These are phyloP conservation scores for Rhizoclosmatium globosum DNA, from an alignment of 192 early-diverging fungal genomes.

Conservation along the genomic window DNA sequence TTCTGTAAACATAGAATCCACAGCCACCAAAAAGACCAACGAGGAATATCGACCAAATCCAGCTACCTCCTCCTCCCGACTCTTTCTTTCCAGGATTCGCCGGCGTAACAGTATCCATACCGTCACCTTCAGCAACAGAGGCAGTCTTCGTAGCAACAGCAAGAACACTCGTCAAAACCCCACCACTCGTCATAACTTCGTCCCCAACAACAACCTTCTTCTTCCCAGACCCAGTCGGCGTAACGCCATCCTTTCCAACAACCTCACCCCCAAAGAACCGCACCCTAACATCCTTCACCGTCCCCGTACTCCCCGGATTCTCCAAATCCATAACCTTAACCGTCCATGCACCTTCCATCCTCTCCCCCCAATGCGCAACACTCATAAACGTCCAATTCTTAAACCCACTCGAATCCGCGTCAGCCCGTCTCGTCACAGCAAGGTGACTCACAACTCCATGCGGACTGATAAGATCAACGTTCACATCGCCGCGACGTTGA, in stretches of 20 bases:
- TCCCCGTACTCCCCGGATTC: conserved; percentile 37
- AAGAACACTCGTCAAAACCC: neutral
- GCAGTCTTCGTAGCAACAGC: too few species aligned
- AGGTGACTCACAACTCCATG: conserved; percentile 70
- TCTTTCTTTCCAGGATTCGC: neutral
- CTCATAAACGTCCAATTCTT: conserved; percentile 93
- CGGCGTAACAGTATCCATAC: neutral
- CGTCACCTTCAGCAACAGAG: too few species aligned
- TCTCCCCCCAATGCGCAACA: conserved; percentile 96
- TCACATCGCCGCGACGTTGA: conserved; percentile 83
- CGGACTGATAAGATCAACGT: conserved; percentile 83
- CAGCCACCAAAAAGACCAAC: neutral
- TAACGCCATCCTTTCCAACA: neutral
- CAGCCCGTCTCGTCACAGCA: conserved; percentile 68
- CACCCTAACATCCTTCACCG: conserved; percentile 44
- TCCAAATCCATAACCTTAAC: conserved; percentile 41
- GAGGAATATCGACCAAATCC: neutral
- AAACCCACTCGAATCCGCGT: conserved; percentile 75
- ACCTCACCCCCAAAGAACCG: conserved; percentile 26
- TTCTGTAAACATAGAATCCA: neutral
- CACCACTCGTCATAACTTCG: neutral
- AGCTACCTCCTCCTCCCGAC: neutral
- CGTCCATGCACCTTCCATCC: conserved; percentile 85
- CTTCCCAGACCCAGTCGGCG: neutral
- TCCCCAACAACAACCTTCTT: neutral